Percentiles rank a stretch among this genome's conserved stretches.
Evolutionary conservation across 2,329 filamentous ascomycete genomes (phyloP).

Genomic region (Penicillium verrucosum): DNA sequence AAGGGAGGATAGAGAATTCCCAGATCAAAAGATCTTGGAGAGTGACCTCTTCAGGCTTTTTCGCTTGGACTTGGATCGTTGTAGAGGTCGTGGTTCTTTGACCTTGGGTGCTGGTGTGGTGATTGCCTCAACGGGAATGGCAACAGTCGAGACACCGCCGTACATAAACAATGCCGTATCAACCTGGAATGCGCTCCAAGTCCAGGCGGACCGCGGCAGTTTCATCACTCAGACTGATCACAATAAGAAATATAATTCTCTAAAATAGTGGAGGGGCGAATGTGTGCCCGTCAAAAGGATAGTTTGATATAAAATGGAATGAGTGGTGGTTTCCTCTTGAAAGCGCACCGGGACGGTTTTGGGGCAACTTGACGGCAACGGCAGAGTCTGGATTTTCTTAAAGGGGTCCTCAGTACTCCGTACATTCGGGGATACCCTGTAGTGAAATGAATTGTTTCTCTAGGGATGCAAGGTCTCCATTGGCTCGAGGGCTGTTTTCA

Average conservation of each 20-base stretch:
- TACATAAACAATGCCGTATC: slow-evolving; percentile 27
- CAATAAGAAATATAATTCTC: slow-evolving; percentile 1
- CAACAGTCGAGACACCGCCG: slow-evolving; percentile 16
- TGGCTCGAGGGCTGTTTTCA: slow-evolving; percentile 10
- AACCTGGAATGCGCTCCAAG: slow-evolving; percentile 25
- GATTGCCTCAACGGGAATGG: slow-evolving; percentile 17
- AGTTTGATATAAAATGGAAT: background rate
- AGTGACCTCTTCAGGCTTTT: slow-evolving; percentile 13
- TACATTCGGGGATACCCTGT: background rate
- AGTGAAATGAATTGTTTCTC: background rate
- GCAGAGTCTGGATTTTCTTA: background rate
- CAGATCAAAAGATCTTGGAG: slow-evolving; percentile 12
- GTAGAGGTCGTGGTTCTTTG: background rate
- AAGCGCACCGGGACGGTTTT: background rate
- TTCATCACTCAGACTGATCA: slow-evolving; percentile 15
- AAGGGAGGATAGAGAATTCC: background rate
- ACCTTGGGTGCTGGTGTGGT: slow-evolving; percentile 6
- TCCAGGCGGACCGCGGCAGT: slow-evolving; percentile 16
- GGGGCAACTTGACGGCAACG: background rate
- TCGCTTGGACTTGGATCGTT: slow-evolving; percentile 10
- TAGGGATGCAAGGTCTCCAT: slow-evolving; percentile 1
- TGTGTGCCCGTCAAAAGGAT: background rate
- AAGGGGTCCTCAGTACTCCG: background rate
- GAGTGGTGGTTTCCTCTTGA: slow-evolving; percentile 1
- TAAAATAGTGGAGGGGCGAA: background rate